These are phyloP conservation scores for Penicillium antarcticum DNA, from an alignment of 495 filamentous ascomycete species.

Conservation along the genomic window DNA sequence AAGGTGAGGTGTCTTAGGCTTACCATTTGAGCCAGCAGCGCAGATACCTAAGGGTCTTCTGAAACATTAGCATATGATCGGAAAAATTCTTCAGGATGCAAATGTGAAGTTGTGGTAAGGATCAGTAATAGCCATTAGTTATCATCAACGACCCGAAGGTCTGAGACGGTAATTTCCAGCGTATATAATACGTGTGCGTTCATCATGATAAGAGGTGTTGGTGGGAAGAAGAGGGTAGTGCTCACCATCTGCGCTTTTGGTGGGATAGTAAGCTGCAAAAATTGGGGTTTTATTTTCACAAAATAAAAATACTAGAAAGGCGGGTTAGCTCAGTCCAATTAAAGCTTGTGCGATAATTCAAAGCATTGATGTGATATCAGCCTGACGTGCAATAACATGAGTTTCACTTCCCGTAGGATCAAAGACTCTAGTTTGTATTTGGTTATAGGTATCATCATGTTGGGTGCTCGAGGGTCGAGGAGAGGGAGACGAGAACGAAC, in stretches of 20 bases:
- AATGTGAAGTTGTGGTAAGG: constrained; percentile 8
- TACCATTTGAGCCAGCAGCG: constrained; percentile 22
- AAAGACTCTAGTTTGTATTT: constrained; percentile 99
- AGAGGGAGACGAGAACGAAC: constrained; percentile 14
- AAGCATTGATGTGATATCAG: constrained; percentile 64
- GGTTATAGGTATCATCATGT: constrained; percentile 79
- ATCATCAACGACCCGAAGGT: constrained; percentile 70
- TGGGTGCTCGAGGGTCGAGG: constrained; percentile 11
- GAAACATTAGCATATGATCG: constrained; percentile 24
- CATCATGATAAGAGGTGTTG: constrained; percentile 60
- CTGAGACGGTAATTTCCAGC: constrained; percentile 99
- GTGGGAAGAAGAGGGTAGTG: constrained; percentile 2
- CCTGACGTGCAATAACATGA: constrained; percentile 96
- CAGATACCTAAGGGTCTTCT: constrained; percentile 15
- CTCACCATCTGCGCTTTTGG: constrained; percentile 24
- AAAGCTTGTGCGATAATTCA: constrained; percentile 12
- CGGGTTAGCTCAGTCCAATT: constrained; percentile 27
- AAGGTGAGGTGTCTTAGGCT: constrained; percentile 20
- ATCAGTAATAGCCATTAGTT: constrained; percentile 89
- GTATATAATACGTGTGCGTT: constrained; percentile 75
- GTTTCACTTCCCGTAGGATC: constrained; percentile 90
- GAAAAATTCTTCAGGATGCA: constrained; percentile 3
- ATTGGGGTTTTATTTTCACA: background rate
- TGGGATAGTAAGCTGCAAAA: background rate
- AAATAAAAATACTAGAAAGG: constrained; percentile 21